phyloP scores from a whole-genome alignment of 495 filamentous ascomycete genomes.

The Talaromyces stipitatus region DNA sequence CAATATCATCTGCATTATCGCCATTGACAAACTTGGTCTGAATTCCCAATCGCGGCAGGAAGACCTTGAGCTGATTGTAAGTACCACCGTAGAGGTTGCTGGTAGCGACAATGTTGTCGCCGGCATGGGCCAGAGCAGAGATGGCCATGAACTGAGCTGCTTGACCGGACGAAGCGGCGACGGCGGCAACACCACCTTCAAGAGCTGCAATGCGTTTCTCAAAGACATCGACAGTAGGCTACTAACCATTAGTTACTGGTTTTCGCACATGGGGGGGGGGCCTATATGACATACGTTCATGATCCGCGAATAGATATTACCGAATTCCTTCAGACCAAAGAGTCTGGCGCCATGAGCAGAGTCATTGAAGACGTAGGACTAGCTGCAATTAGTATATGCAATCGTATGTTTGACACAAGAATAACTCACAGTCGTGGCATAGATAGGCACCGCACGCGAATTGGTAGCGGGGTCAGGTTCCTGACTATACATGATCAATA shows the following conservation, averaged over 20 bases:
- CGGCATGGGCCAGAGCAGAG: slow-evolving; percentile 69
- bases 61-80: slow-evolving; percentile 97
- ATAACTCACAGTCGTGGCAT: slow-evolving; percentile 71
- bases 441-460: slow-evolving; percentile 89
- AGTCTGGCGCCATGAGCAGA: slow-evolving; percentile 93
- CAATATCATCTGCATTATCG: slow-evolving; percentile 77
- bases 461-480: slow-evolving; percentile 81
- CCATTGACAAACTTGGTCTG: slow-evolving; percentile 83
- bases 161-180: slow-evolving; percentile 87
- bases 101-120: slow-evolving; percentile 94
- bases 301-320: slow-evolving; percentile 97
- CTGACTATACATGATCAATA: slow-evolving; percentile 47
- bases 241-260: background rate
- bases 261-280: background rate
- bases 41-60: slow-evolving; percentile 81
- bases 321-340: slow-evolving; percentile 96
- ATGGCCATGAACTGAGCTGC: slow-evolving; percentile 93
- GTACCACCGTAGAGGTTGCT: slow-evolving; percentile 94
- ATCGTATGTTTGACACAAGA: background rate
- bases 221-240: slow-evolving; percentile 96
- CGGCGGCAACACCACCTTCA: slow-evolving; percentile 86
- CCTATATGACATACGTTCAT: slow-evolving; percentile 76
- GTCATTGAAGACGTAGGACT: slow-evolving; percentile 95
- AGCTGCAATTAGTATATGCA: background rate
- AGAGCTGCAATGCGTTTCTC: slow-evolving; percentile 96